These are phyloP conservation scores for Aspergillus sp. DNA, from an alignment of 2,329 filamentous ascomycete genomes.

Conservation along the genomic window DNA sequence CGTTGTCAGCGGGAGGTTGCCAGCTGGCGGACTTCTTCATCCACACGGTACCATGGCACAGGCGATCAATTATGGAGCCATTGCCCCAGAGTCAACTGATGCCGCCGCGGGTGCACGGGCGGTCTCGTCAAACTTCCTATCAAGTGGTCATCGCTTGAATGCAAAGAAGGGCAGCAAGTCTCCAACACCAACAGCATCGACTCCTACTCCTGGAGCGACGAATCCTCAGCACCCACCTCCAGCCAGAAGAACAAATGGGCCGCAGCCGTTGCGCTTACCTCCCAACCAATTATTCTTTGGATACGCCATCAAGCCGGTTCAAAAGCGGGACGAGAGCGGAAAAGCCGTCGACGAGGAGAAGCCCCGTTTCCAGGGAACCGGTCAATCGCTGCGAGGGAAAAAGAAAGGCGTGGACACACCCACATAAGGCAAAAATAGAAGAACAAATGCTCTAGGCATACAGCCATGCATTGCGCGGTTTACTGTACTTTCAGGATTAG, in stretches of 20 bases:
- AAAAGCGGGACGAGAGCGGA: conserved; percentile 71
- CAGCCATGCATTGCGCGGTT: conserved; percentile 1
- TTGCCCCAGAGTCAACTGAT: conserved; percentile 75
- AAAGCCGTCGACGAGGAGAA: conserved; percentile 66
- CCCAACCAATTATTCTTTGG: conserved; percentile 96
- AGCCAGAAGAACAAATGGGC: conserved; percentile 68
- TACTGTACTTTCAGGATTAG: conserved; percentile 2
- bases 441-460: conserved; percentile 6
- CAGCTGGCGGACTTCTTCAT: conserved; percentile 75
- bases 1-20: conserved; percentile 62
- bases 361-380: conserved; percentile 81
- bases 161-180: conserved; percentile 80
- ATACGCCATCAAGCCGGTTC: conserved; percentile 87
- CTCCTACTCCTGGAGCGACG: conserved; percentile 67
- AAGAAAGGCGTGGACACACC: conserved; percentile 61
- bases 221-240: conserved; percentile 51
- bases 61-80: conserved; percentile 93
- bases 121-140: conserved; percentile 76
- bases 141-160: conserved; percentile 79
- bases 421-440: conserved; percentile 33
- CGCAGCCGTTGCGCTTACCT: conserved; percentile 80
- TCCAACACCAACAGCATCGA: conserved; percentile 72
- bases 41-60: conserved; percentile 93
- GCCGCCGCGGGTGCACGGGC: conserved; percentile 66
- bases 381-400: conserved; percentile 78